A percentile compares a stretch with the other conserved stretches of the same genome.
Conservation (phyloP, 805 yeast genomes). For the Scheffersomyces amazonensis region DNA sequence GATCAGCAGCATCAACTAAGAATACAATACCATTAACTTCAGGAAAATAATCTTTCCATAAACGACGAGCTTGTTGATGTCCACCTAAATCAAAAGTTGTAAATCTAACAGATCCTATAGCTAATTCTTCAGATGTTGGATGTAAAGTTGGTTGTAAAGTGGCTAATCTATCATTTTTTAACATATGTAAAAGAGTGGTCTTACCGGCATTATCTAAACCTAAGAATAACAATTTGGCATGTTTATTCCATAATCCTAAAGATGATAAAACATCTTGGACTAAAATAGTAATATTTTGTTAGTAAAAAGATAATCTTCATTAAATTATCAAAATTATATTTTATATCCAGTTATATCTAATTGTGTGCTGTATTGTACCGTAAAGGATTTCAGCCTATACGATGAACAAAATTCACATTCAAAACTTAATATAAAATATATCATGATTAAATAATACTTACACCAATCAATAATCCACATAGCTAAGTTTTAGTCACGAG, state of each 20-base stretch:
- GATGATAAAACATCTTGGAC: slow-evolving; percentile 45
- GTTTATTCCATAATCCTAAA: slow-evolving; percentile 48
- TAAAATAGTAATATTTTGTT: slow-evolving; percentile 3
- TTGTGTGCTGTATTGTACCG: too few species aligned
- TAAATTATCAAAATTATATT: too few species aligned
- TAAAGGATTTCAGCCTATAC: too few species aligned
- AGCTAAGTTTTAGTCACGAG: too few species aligned
- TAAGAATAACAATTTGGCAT: slow-evolving; percentile 44
- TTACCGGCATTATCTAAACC: slow-evolving; percentile 49
- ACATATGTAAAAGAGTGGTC: slow-evolving; percentile 46
- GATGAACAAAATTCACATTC: too few species aligned
- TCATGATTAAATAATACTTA: too few species aligned
- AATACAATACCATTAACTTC: slow-evolving; percentile 98
- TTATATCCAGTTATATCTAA: too few species aligned
- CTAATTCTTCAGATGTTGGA: slow-evolving; percentile 97
- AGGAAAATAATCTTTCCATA: slow-evolving; percentile 99
- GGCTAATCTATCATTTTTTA: slow-evolving; percentile 91
- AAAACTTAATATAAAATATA: too few species aligned
- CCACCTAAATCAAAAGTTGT: slow-evolving; percentile 99
- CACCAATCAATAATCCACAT: slow-evolving; percentile 25
- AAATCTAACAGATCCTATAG: slow-evolving; percentile 94
- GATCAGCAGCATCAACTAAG: slow-evolving; percentile 95
- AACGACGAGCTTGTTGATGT: slow-evolving; percentile 96
- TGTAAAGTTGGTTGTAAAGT: slow-evolving; percentile 97
- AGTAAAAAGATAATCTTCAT: slow-evolving; percentile 4